A percentile compares a stretch with the other conserved stretches of the same genome.
Conservation (phyloP, 1,284 basidiomycete species). For the Cutaneotrichosporon mucoides region DNA sequence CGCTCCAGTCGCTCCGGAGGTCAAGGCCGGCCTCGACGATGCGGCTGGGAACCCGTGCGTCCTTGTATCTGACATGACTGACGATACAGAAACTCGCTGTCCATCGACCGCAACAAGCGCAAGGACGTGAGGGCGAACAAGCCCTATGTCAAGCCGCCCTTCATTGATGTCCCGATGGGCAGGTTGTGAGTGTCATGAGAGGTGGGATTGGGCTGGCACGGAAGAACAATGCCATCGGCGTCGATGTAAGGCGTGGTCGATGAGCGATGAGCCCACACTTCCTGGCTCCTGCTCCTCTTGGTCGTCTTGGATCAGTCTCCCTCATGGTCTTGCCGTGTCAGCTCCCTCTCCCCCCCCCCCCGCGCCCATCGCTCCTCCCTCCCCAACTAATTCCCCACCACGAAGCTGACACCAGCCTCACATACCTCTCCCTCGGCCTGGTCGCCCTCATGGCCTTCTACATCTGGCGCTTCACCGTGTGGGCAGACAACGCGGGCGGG, state of each 20-base stretch:
- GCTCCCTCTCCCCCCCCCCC: neutral
- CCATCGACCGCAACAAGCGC: constrained; percentile 23
- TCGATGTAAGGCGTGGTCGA: too few relatives aligned
- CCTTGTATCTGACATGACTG: too few relatives aligned
- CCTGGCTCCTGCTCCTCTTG: too few relatives aligned
- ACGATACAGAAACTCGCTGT: neutral
- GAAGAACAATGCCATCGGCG: too few relatives aligned
- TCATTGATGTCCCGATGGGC: constrained; percentile 44
- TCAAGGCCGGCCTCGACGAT: neutral
- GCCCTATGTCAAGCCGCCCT: constrained; percentile 45
- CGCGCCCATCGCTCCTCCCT: neutral
- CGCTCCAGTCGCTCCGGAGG: too few relatives aligned
- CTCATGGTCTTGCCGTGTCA: too few relatives aligned
- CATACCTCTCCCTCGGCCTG: constrained; percentile 41
- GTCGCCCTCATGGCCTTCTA: constrained; percentile 42
- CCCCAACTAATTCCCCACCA: too few relatives aligned
- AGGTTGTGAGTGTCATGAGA: constrained; percentile 36
- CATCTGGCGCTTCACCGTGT: constrained; percentile 45
- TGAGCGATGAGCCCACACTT: too few relatives aligned
- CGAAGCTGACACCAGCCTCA: constrained; percentile 29
- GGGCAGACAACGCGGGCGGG: constrained; percentile 44
- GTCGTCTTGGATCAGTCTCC: too few relatives aligned
- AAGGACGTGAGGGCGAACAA: constrained; percentile 39
- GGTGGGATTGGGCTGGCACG: too few relatives aligned
- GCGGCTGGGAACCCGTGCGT: neutral